Conservation (phyloP, 2,329 filamentous ascomycete genomes). For the Cercospora zeina region DNA sequence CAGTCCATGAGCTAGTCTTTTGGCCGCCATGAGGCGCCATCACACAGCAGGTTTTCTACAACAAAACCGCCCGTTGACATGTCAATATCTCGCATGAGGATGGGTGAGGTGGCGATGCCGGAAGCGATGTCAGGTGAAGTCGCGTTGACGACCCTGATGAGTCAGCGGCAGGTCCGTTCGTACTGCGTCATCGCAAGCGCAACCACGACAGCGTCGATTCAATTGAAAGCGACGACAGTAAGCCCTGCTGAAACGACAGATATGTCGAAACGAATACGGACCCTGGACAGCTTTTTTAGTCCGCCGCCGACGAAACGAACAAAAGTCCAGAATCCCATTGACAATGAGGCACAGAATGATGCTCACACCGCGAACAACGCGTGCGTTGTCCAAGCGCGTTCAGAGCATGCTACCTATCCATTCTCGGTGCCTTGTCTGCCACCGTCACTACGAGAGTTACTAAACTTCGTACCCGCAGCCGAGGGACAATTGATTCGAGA, state of each 20-base stretch:
- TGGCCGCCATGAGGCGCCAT: constrained; percentile 15
- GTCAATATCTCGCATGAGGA: not conserved
- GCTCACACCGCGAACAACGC: constrained; percentile 8
- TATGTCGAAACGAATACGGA: constrained; percentile 56
- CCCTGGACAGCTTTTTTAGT: constrained; percentile 69
- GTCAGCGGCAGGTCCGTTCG: not conserved
- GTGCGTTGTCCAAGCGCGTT: constrained; percentile 28
- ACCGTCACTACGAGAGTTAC: constrained; percentile 43
- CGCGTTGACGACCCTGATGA: constrained; percentile 11
- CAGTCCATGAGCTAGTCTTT: constrained; percentile 7
- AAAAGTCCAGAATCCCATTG: constrained; percentile 30
- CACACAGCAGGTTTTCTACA: not conserved
- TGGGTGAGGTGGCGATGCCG: not conserved
- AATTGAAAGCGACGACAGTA: not conserved
- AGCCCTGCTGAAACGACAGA: not conserved
- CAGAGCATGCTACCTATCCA: constrained; percentile 55
- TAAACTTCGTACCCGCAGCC: constrained; percentile 48
- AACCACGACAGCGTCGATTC: not conserved
- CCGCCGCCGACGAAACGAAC: constrained; percentile 49
- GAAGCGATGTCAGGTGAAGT: constrained; percentile 10
- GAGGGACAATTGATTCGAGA: constrained; percentile 61
- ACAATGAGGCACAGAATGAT: constrained; percentile 3
- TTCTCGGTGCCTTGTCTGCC: constrained; percentile 55
- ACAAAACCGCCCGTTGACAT: not conserved
- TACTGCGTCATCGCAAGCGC: constrained; percentile 12